Percentiles rank a stretch among this genome's conserved stretches.
Conservation (phyloP, 2,329 filamentous ascomycete genomes). For the Coniella lustricola region DNA sequence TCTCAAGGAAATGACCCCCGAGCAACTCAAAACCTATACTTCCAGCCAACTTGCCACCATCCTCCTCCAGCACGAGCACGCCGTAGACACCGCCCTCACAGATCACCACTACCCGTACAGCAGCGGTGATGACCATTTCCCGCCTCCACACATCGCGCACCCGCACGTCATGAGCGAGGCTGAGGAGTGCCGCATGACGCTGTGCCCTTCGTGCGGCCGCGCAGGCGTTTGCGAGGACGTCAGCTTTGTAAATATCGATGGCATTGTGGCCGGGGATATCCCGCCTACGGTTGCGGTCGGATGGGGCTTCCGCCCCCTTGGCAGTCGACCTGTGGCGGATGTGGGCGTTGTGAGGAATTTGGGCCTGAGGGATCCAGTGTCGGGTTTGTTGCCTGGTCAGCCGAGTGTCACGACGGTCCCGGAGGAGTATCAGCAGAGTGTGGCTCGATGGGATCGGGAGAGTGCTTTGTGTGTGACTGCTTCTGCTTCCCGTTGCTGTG, state of each 20-base stretch:
- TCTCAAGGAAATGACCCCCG: constrained; percentile 35
- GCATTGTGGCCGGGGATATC: constrained; percentile 42
- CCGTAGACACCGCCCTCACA: constrained; percentile 16
- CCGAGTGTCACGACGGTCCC: neutral
- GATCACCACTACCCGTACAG: neutral
- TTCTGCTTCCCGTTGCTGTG: no score
- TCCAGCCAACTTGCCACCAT: constrained; percentile 40
- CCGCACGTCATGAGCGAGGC: constrained; percentile 16
- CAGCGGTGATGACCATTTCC: neutral
- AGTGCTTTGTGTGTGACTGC: no score
- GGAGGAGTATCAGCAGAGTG: no score
- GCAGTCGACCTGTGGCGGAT: constrained; percentile 37
- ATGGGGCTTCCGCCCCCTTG: constrained; percentile 42
- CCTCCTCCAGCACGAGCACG: constrained; percentile 41
- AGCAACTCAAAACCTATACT: constrained; percentile 37
- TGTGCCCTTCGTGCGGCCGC: constrained; percentile 44
- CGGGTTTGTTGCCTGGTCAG: neutral
- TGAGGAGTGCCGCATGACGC: constrained; percentile 43
- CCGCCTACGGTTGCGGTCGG: constrained; percentile 42
- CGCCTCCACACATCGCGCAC: neutral
- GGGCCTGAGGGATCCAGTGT: constrained; percentile 22
- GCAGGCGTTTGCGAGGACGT: constrained; percentile 31
- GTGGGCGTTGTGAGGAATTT: constrained; percentile 32
- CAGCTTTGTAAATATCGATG: constrained; percentile 42
- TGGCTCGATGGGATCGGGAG: no score